Percentiles rank a stretch among this genome's conserved stretches.
Conservation (phyloP, 305 asterid genomes). For the Plantago rigida region DNA sequence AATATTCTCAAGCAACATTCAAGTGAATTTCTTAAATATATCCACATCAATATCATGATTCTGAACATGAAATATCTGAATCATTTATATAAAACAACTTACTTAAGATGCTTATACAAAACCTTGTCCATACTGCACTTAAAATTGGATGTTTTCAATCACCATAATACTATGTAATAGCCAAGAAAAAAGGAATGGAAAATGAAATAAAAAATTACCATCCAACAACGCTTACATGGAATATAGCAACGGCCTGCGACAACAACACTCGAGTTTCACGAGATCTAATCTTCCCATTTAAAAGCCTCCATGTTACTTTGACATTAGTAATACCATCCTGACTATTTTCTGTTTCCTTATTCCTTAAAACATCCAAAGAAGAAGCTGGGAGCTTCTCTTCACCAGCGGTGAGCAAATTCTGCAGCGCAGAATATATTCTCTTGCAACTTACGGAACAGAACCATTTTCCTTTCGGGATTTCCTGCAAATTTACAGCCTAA, state of each 20-base stretch:
- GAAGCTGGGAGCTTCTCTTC: conserved; percentile 63
- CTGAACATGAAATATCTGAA: too few species aligned
- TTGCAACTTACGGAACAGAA: conserved; percentile 75
- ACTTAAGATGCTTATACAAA: neutral
- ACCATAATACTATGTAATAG: neutral
- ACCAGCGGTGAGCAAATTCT: conserved; percentile 57
- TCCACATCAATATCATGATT: too few species aligned
- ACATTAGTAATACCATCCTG: conserved; percentile 33
- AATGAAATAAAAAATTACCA: conserved; percentile 7
- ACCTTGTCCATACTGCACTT: neutral
- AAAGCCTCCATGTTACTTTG: conserved; percentile 84
- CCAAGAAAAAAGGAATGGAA: neutral
- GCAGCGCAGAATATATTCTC: conserved; percentile 60
- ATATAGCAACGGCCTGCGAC: conserved; percentile 85
- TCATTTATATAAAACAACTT: too few species aligned
- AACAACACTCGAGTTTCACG: conserved; percentile 73
- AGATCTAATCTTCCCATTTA: conserved; percentile 65
- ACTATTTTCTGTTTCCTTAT: conserved; percentile 36
- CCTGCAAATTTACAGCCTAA: conserved; percentile 37
- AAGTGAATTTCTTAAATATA: too few species aligned
- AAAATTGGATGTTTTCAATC: neutral
- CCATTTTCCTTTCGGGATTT: conserved; percentile 94
- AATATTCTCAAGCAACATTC: neutral
- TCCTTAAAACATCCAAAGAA: conserved; percentile 51
- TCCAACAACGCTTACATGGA: conserved; percentile 58